These are phyloP conservation scores for Colletotrichum viniferum DNA, from an alignment of 2,329 filamentous ascomycete genomes.

Conservation along the genomic window DNA sequence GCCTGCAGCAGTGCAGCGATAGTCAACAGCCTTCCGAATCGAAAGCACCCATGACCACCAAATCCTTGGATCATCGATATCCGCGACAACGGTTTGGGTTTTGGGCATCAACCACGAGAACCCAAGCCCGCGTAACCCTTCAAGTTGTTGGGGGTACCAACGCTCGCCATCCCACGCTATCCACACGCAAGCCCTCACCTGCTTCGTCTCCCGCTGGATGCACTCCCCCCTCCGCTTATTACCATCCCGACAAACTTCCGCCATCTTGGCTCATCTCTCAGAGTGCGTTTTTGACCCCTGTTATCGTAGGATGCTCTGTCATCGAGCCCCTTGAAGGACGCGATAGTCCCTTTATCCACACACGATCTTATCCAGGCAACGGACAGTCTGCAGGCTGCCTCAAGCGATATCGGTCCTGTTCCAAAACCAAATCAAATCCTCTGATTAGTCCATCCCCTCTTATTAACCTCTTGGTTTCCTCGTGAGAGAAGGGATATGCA, in stretches of 20 bases:
- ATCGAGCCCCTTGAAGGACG: background rate
- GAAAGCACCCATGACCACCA: background rate
- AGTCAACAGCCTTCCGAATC: background rate
- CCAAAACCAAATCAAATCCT: background rate
- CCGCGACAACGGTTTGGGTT: background rate
- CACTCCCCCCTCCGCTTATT: background rate
- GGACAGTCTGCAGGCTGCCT: background rate
- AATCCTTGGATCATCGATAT: background rate
- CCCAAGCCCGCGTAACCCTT: background rate
- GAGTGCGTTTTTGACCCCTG: background rate
- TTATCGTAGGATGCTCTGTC: slow-evolving; percentile 15
- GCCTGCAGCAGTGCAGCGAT: background rate
- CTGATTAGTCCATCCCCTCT: background rate
- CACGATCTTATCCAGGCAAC: background rate
- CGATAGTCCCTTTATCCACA: background rate
- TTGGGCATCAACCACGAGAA: background rate
- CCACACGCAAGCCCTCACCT: background rate
- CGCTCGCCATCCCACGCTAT: background rate
- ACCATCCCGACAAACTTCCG: background rate
- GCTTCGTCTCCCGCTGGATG: background rate
- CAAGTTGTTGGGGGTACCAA: background rate
- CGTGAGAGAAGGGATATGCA: background rate
- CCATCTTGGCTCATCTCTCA: slow-evolving; percentile 5
- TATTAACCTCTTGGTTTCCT: background rate
- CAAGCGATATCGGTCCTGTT: background rate